Percentiles rank a stretch among this genome's conserved stretches.
Conservation (phyloP, 805 yeast species). For the Yarrowia divulgata region DNA sequence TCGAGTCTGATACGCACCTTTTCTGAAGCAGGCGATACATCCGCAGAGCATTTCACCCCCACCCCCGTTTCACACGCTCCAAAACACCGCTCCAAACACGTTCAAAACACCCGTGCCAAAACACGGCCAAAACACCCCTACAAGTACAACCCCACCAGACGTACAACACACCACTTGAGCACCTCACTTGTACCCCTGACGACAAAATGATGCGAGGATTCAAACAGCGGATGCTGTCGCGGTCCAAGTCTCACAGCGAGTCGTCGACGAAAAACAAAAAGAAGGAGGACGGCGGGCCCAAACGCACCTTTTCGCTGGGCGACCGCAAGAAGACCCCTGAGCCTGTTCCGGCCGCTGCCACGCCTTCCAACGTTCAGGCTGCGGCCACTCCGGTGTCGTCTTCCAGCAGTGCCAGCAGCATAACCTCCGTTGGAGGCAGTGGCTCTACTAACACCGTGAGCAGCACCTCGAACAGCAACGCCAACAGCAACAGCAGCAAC, state of each 20-base stretch:
- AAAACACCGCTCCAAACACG: too few relatives aligned
- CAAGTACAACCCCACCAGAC: too few relatives aligned
- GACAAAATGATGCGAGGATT: constrained; percentile 47
- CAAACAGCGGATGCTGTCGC: constrained; percentile 48
- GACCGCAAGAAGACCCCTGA: constrained; percentile 38
- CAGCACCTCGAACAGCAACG: background rate
- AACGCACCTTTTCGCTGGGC: constrained; percentile 35
- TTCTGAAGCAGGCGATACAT: too few relatives aligned
- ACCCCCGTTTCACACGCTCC: too few relatives aligned
- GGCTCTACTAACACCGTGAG: background rate
- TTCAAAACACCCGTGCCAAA: too few relatives aligned
- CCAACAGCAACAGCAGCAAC: background rate
- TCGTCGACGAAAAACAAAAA: constrained; percentile 41
- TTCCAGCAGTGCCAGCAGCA: constrained; percentile 15
- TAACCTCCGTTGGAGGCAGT: background rate
- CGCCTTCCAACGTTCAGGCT: constrained; percentile 18
- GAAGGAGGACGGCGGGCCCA: constrained; percentile 39
- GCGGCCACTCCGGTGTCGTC: constrained; percentile 21
- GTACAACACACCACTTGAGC: too few relatives aligned
- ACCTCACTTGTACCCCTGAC: too few relatives aligned
- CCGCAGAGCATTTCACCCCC: too few relatives aligned
- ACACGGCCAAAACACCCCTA: too few relatives aligned
- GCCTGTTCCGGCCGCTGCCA: constrained; percentile 13
- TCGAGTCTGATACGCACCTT: background rate
- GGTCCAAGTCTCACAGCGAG: constrained; percentile 44